Evolutionary conservation across 2,329 filamentous ascomycete species (phyloP), one percentile per base, ranked within the genome.

Genomic region (Apiospora saccharicola): DNA sequence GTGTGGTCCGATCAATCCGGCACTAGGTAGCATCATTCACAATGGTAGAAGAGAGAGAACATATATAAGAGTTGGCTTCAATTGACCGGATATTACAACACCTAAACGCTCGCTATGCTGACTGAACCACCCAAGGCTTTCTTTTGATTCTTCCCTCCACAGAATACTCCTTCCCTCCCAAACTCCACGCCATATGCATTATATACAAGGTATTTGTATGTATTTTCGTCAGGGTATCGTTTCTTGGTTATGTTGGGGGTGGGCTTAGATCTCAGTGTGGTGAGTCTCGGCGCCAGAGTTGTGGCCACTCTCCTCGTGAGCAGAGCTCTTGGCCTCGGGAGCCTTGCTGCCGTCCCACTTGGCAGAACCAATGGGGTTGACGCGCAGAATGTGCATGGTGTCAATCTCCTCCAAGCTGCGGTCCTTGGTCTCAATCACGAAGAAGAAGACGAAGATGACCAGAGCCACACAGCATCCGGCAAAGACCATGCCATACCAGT

Each of bases 381-480:
- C 85, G 57, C 79, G 80, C 51, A 83, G 77, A 24, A 87, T 84
- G 79, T 95, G 95, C 92, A 94, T 94, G 72, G 89, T 91, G 81
- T 94, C 93, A 71, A 94, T 91, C 81, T 94, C 92, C 83, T 94
- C 93, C 24, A 95, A 86, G 1, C 89, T 90, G 44, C 92, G 88
- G 77, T 91, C 91, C 81, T 92, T 91, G 74, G 88, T 91, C 83
- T 94, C 92, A 77, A 91, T 91, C 74, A 94, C 86, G 82, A 93
- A 93, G 85, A 94, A 92, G 85, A 91, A 94, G 72, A 94, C 91
- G 69, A 94, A 86, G 24, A 89, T 77, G 5, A 90, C 86, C 26
- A 90, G 90, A 13, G 86, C 86, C 72, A 89, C 88, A 78, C 90
- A 91, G 80, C 91, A 93, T 5, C 87, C 90, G 0, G 91, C 92